Evolutionary conservation across 2,329 filamentous ascomycete species (phyloP).

Genomic region (Xylaria sp.): DNA sequence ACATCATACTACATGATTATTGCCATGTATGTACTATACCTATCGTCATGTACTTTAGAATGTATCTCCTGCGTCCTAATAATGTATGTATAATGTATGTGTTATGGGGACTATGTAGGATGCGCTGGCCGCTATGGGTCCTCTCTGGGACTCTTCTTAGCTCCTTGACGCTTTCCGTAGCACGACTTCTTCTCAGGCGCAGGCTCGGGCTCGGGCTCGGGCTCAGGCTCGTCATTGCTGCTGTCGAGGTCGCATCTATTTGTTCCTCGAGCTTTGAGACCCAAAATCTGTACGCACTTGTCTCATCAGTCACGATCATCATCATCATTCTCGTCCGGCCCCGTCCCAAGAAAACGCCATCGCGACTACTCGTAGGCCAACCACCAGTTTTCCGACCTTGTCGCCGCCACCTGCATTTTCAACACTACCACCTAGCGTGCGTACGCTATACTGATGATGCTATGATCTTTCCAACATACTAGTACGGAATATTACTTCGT

Average conservation of each 20-base stretch:
- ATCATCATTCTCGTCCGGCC: slow-evolving; percentile 7
- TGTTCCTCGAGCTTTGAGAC: slow-evolving; percentile 6
- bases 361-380: background rate
- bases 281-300: slow-evolving; percentile 13
- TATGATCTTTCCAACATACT: slow-evolving; percentile 1
- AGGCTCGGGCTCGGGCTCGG: no score
- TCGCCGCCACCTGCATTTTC: background rate
- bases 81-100: slow-evolving; percentile 9
- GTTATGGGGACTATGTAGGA: slow-evolving; percentile 12
- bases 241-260: slow-evolving; percentile 15
- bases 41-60: background rate
- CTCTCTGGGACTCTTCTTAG: slow-evolving; percentile 5
- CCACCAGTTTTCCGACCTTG: background rate
- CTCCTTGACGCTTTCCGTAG: background rate
- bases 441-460: background rate
- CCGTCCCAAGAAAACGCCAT: background rate
- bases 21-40: slow-evolving; percentile 6
- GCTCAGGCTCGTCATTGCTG: slow-evolving; percentile 16
- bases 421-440: background rate
- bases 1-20: slow-evolving; percentile 9
- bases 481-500: background rate
- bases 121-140: slow-evolving; percentile 21
- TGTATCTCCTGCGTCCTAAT: slow-evolving; percentile 4
- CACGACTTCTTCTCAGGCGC: background rate
- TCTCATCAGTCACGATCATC: slow-evolving; percentile 17